A percentile compares a stretch with the other conserved stretches of the same genome.
These are phyloP conservation scores for Lanmaoa rubissima DNA, from an alignment of 768 basidiomycete species.

Conservation along the genomic window DNA sequence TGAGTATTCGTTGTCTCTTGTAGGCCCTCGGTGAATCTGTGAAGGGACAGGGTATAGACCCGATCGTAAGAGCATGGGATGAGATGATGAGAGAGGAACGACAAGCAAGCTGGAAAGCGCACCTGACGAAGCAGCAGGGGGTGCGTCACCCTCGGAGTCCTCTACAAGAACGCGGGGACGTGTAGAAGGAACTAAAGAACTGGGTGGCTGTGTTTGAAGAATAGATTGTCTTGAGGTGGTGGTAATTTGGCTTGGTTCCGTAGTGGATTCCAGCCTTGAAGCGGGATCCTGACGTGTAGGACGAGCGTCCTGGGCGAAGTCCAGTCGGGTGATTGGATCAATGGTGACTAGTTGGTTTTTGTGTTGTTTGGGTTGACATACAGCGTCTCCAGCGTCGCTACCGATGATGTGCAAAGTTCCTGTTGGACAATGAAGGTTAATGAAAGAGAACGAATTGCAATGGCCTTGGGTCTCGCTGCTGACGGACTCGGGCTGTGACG, in stretches of 20 bases:
- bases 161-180: conserved; percentile 64
- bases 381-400: conserved; percentile 25
- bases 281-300: conserved; percentile 41
- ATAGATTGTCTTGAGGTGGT: conserved; percentile 27
- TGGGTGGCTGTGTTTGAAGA: conserved; percentile 25
- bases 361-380: conserved; percentile 24
- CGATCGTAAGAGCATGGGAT: neutral
- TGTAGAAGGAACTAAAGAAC: conserved; percentile 61
- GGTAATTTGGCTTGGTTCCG: conserved; percentile 28
- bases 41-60: conserved; percentile 2
- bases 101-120: neutral
- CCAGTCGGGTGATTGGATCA: conserved; percentile 63
- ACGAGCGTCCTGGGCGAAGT: conserved; percentile 54
- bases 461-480: conserved; percentile 25
- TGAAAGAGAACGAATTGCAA: conserved; percentile 15
- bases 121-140: conserved; percentile 28
- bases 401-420: conserved; percentile 19
- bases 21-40: conserved; percentile 55
- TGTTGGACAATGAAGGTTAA: conserved; percentile 20
- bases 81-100: neutral
- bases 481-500: conserved; percentile 23
- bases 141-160: conserved; percentile 40
- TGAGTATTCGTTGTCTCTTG: conserved; percentile 69
- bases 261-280: conserved; percentile 48
- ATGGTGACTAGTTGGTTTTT: conserved; percentile 46